These are phyloP conservation scores for Phytophthora europaea DNA, from an alignment of 352 stramenopile species.

Conservation along the genomic window DNA sequence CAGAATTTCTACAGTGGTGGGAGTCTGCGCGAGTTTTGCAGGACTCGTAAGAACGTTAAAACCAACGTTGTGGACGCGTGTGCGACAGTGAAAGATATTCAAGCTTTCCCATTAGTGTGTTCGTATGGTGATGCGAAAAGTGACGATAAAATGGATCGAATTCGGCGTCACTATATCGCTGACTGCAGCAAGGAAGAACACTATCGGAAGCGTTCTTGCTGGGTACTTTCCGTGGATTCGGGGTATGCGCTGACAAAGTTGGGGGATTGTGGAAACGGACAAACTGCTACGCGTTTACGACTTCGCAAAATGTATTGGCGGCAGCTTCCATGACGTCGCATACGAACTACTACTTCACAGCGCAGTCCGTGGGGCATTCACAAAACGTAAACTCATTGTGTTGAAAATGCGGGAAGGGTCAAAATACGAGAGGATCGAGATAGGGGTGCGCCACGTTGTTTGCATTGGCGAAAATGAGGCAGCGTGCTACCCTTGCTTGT, in stretches of 20 bases:
- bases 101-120: constrained; percentile 26
- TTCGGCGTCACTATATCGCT: constrained; percentile 35
- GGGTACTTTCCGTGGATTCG: constrained; percentile 25
- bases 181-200: constrained; percentile 17
- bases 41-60: neutral
- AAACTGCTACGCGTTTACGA: neutral
- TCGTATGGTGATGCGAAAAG: constrained; percentile 8
- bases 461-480: constrained; percentile 15
- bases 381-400: constrained; percentile 23
- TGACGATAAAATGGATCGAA: constrained; percentile 18
- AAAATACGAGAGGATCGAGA: constrained; percentile 28
- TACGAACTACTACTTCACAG: constrained; percentile 23
- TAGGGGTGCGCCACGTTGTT: constrained; percentile 9
- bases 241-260: constrained; percentile 22
- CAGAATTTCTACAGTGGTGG: constrained; percentile 38
- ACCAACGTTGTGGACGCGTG: constrained; percentile 8
- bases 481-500: constrained; percentile 15
- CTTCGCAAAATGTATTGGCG: constrained; percentile 7
- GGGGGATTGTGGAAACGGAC: constrained; percentile 14
- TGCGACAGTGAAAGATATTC: neutral
- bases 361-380: constrained; percentile 17
- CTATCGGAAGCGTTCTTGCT: constrained; percentile 9
- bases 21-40: constrained; percentile 35
- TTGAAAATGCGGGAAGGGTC: constrained; percentile 26
- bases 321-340: constrained; percentile 9